These are phyloP conservation scores for Populus hybrid DNA, from an alignment of 441 rosid species.

Conservation along the genomic window DNA sequence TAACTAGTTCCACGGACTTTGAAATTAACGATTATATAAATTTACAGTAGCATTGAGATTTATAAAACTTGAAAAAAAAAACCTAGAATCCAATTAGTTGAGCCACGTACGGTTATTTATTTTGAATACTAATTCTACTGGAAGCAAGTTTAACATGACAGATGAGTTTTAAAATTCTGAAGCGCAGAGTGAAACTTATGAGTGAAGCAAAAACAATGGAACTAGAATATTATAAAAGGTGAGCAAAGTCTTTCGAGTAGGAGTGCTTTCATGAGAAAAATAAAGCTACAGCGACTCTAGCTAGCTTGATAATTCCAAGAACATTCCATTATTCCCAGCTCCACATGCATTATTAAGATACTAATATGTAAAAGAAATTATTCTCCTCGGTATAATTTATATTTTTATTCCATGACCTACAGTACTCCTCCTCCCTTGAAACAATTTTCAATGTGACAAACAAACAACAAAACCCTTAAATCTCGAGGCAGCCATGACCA, in stretches of 20 bases:
- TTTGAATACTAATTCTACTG: too few relatives aligned
- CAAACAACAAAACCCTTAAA: conserved; percentile 43
- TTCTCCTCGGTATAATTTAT: conserved; percentile 23
- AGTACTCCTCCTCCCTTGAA: conserved; percentile 30
- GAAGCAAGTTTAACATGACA: too few relatives aligned
- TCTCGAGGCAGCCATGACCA: conserved; percentile 28
- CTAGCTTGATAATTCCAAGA: conserved; percentile 9
- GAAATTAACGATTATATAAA: too few relatives aligned
- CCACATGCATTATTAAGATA: background rate
- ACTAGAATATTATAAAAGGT: background rate
- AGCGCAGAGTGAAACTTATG: background rate
- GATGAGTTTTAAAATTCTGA: background rate
- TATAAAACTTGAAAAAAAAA: too few relatives aligned
- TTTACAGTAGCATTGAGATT: too few relatives aligned
- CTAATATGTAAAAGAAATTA: conserved; percentile 12
- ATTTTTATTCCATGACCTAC: conserved; percentile 29
- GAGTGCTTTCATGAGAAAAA: background rate
- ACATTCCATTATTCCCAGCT: conserved; percentile 11
- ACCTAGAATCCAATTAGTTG: too few relatives aligned
- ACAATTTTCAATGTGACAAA: conserved; percentile 34
- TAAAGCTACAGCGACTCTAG: background rate
- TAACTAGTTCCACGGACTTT: too few relatives aligned
- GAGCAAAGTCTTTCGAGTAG: background rate
- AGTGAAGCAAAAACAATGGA: background rate
- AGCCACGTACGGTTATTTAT: too few relatives aligned